Conservation (phyloP, 2,329 filamentous ascomycete species). For the Calcarisporium arbuscula region DNA sequence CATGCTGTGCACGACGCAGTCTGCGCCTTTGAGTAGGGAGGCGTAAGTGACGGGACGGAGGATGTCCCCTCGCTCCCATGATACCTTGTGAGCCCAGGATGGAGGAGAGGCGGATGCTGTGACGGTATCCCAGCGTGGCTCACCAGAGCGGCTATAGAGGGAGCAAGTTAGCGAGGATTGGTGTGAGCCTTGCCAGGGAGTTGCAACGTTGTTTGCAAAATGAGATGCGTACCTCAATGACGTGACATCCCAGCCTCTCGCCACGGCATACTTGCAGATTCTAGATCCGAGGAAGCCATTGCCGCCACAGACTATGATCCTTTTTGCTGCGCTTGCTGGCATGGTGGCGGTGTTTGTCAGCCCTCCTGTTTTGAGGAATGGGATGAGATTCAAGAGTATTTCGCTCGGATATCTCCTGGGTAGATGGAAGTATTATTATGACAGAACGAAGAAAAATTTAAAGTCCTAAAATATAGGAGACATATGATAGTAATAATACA, state of each 20-base stretch:
- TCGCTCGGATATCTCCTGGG: too few species aligned
- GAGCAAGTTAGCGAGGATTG: too few species aligned
- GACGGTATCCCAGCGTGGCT: slow-evolving; percentile 77
- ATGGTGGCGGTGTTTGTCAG: not conserved
- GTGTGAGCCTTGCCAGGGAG: too few species aligned
- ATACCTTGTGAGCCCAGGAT: slow-evolving; percentile 73
- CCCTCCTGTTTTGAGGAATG: not conserved
- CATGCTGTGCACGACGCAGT: slow-evolving; percentile 90
- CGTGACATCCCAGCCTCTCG: slow-evolving; percentile 83
- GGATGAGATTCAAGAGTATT: too few species aligned
- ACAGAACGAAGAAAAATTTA: too few species aligned
- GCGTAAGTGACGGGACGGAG: slow-evolving; percentile 76
- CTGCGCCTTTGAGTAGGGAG: slow-evolving; percentile 66
- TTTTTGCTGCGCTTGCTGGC: slow-evolving; percentile 50
- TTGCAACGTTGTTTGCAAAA: not conserved
- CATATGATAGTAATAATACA: too few species aligned
- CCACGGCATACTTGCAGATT: slow-evolving; percentile 85
- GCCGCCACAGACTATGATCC: slow-evolving; percentile 84
- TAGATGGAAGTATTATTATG: too few species aligned
- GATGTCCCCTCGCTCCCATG: slow-evolving; percentile 85
- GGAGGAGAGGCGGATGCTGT: slow-evolving; percentile 66
- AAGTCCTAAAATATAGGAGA: too few species aligned
- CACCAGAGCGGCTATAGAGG: slow-evolving; percentile 71
- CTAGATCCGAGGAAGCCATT: slow-evolving; percentile 85
- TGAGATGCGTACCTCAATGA: slow-evolving; percentile 67